Evolutionary conservation across 768 basidiomycete genomes (phyloP).

Genomic region (Leucogyrophana mollusca): DNA sequence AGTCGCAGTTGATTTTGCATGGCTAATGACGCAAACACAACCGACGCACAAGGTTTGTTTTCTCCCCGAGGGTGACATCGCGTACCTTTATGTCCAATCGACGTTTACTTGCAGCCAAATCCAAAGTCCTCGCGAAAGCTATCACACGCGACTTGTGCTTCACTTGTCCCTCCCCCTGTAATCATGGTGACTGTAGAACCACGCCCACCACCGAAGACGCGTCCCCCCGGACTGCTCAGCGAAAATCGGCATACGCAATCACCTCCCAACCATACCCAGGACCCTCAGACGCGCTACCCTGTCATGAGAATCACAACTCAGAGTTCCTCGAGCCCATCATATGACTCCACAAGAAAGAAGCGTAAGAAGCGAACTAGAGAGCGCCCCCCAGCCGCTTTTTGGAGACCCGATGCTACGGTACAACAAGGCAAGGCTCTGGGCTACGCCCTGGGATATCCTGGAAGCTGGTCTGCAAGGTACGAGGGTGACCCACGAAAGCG

Average conservation of each 20-base stretch:
- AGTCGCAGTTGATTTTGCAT: conserved; percentile 38
- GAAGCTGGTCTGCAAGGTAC: conserved; percentile 21
- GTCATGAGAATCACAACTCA: neutral
- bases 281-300: conserved; percentile 22
- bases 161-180: conserved; percentile 10
- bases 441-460: conserved; percentile 31
- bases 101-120: conserved; percentile 8
- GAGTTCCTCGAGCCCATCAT: no score
- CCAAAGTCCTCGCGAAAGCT: conserved; percentile 11
- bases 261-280: no score
- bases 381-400: conserved; percentile 23
- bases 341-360: conserved; percentile 6
- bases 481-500: conserved; percentile 6
- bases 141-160: neutral
- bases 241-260: no score
- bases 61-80: no score
- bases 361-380: conserved; percentile 12
- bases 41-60: conserved; percentile 16
- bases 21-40: conserved; percentile 24
- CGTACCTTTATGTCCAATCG: conserved; percentile 1
- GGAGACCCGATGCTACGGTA: conserved; percentile 20
- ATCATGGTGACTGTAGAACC: conserved; percentile 23
- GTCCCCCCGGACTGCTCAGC: neutral
- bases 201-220: neutral
- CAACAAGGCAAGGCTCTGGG: conserved; percentile 25